Evolutionary conservation across 768 basidiomycete genomes (phyloP).

Genomic region (Cystofilobasidium macerans): DNA sequence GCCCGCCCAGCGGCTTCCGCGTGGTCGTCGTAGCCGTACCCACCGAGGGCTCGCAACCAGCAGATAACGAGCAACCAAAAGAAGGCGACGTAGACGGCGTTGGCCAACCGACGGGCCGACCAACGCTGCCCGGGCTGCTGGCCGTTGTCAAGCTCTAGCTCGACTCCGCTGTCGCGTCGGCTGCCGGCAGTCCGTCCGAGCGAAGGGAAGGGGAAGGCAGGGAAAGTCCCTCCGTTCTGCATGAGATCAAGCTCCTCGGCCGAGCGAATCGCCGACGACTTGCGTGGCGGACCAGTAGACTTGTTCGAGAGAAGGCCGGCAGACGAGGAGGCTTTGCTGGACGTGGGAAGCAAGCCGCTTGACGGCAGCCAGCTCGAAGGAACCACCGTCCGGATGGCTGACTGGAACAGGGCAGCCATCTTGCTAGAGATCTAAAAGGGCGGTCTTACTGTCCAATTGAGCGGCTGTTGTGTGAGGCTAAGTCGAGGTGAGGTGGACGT

Average conservation of each 20-base stretch:
- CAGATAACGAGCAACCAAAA: neutral
- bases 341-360: too few relatives aligned
- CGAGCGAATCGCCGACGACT: neutral
- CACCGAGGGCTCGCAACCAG: neutral
- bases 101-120: neutral
- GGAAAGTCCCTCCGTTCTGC: neutral
- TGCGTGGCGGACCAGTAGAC: constrained; percentile 1
- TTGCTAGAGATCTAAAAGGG: too few relatives aligned
- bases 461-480: too few relatives aligned
- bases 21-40: neutral
- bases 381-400: too few relatives aligned
- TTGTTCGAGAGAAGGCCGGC: too few relatives aligned
- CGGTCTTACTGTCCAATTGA: too few relatives aligned
- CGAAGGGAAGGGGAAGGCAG: neutral
- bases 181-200: neutral
- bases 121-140: neutral
- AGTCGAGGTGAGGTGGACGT: too few relatives aligned
- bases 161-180: neutral
- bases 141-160: neutral
- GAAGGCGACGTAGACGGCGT: neutral
- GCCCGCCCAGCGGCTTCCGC: too few relatives aligned
- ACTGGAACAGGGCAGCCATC: too few relatives aligned
- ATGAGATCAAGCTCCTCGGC: neutral
- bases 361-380: too few relatives aligned
- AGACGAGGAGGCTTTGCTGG: too few relatives aligned